Evolutionary conservation across 306 rosid genomes (phyloP), one percentile per base, ranked within the genome.

Genomic region (Ziziphus jujuba): DNA sequence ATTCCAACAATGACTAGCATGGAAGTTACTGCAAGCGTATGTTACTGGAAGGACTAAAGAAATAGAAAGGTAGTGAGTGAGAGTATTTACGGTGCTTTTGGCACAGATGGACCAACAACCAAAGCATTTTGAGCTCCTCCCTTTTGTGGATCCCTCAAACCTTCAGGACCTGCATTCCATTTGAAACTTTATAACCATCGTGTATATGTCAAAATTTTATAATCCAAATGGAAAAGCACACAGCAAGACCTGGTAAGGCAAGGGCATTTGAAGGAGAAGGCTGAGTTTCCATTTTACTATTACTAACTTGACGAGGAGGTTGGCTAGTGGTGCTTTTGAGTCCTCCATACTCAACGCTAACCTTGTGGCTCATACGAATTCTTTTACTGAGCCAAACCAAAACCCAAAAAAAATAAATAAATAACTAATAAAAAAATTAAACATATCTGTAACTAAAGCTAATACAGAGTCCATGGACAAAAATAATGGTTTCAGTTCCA

Each of bases 81-180:
- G 40, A 54, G 61, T 69, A 67, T 86, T 71, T 70, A 93, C 99
- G 71, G 68, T 48, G 87, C 69, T 65, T 79, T 81, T 62, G 95
- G 81, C 63, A 79, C 87, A 36, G 96, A 19, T 59, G 97, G 99
- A 63, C 99, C 96, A 70, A 90, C 84, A 50, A 87, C 97, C 80
- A 90, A 77, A 21, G n/a, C n/a, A n/a, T n/a, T n/a, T n/a, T n/a
- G n/a, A n/a, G 82, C 73, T 72, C 76, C 81, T 48, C 81, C 82
- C 59, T 77, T 82, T 16, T 79, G 82, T 14, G 61, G 59, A 77
- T 77, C 84, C 38, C 83, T 83, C 43, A 89, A 80, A 72, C 72
- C 90, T 66, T 72, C 92, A 1, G 79, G 95, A 70, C 83, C 88
- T 84, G 52, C 49, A 74, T 67, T 58, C 10, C 0, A 35, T 57